phyloP scores from a whole-genome alignment of 2,329 filamentous ascomycete genomes.

The Cercospora sp. region DNA sequence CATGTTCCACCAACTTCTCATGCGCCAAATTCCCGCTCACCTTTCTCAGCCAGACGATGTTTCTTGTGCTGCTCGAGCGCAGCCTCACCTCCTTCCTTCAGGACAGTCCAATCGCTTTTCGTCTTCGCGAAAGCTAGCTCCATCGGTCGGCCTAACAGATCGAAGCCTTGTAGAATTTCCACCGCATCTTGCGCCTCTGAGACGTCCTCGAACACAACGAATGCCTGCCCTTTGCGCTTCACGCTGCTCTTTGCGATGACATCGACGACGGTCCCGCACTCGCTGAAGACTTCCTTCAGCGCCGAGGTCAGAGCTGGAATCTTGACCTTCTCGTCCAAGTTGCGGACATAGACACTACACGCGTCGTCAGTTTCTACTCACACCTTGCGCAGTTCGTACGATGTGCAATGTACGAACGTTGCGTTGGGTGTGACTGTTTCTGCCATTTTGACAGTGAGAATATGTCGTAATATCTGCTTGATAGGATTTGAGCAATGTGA shows the following conservation, averaged over 20 bases:
- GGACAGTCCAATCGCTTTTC: slow-evolving; percentile 82
- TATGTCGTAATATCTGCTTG: not conserved
- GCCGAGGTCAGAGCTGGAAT: slow-evolving; percentile 72
- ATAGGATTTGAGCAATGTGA: not conserved
- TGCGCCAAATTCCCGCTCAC: slow-evolving; percentile 49
- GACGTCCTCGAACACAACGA: slow-evolving; percentile 83
- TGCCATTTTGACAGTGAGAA: slow-evolving; percentile 20
- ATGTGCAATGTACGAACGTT: slow-evolving; percentile 48
- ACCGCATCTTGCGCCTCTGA: slow-evolving; percentile 79
- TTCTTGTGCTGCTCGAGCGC: slow-evolving; percentile 86
- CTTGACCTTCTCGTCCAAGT: slow-evolving; percentile 91
- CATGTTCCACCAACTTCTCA: slow-evolving; percentile 50
- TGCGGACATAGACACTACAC: slow-evolving; percentile 57
- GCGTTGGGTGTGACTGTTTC: slow-evolving; percentile 36
- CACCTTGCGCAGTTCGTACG: slow-evolving; percentile 40
- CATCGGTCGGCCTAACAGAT: slow-evolving; percentile 90
- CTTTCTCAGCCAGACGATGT: slow-evolving; percentile 82
- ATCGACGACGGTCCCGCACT: slow-evolving; percentile 84
- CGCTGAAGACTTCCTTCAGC: slow-evolving; percentile 75
- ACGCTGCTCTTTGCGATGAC: slow-evolving; percentile 86
- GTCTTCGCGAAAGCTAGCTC: slow-evolving; percentile 78
- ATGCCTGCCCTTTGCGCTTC: slow-evolving; percentile 92
- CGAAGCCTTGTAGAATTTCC: slow-evolving; percentile 88
- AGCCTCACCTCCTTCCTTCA: slow-evolving; percentile 70
- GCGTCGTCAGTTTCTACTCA: slow-evolving; percentile 28